These are phyloP conservation scores for Croton laevigatus DNA, from an alignment of 441 rosid species.

Conservation along the genomic window DNA sequence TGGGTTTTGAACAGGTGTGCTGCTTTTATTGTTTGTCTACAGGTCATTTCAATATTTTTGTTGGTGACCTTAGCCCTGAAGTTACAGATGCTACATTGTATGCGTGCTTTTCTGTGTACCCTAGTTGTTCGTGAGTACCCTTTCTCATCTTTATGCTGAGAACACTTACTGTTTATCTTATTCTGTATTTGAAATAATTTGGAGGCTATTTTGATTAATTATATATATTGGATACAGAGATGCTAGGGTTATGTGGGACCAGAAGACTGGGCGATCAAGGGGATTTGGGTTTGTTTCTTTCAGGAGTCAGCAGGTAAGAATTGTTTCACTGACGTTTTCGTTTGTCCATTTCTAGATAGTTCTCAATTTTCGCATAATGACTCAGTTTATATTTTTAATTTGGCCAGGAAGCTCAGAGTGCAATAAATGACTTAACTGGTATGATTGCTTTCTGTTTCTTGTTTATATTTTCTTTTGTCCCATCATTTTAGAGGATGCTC, in stretches of 20 bases:
- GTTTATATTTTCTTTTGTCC: neutral
- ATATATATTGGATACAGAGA: constrained; percentile 40
- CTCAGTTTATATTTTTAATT: neutral
- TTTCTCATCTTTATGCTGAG: constrained; percentile 12
- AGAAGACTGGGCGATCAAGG: constrained; percentile 87
- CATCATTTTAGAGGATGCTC: neutral
- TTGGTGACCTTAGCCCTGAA: constrained; percentile 92
- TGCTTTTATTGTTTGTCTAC: constrained; percentile 17
- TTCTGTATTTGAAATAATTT: neutral
- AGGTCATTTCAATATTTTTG: constrained; percentile 84
- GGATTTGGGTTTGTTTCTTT: constrained; percentile 92
- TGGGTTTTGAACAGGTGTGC: neutral
- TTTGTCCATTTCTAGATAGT: neutral
- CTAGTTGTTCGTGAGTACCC: constrained; percentile 68
- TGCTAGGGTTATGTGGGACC: constrained; percentile 98
- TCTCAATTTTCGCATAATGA: neutral
- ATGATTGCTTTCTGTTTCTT: constrained; percentile 10
- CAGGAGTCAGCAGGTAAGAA: constrained; percentile 63
- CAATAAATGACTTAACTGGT: constrained; percentile 81
- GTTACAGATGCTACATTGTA: constrained; percentile 81
- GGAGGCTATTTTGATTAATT: constrained; percentile 10
- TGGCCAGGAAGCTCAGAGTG: constrained; percentile 77
- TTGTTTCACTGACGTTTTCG: neutral
- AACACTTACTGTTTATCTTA: neutral
- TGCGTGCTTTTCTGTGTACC: constrained; percentile 61